Evolutionary conservation across 768 basidiomycete species (phyloP), one percentile per base, ranked within the genome.

Genomic region (Austroboletus eburneus): DNA sequence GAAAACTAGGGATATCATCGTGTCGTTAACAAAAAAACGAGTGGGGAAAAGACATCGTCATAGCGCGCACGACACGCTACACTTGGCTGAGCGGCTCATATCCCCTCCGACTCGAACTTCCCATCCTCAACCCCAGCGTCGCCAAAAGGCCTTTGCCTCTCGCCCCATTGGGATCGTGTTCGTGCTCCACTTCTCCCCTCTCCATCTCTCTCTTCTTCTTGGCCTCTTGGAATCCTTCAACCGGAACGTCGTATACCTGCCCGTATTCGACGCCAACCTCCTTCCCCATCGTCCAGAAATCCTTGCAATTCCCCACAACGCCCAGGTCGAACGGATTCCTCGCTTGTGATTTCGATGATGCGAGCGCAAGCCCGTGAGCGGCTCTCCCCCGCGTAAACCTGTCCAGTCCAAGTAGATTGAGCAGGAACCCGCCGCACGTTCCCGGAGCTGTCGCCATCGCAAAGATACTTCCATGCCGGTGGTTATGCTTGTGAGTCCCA

Each of bases 321-420:
- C 94, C 94, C 18, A 88, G 57, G 67, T 96, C 91, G 64, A 98
- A 99, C 33, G 95, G 96, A 68, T 98, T 98, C 43, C 79, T 76
- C 30, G 87, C 85, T 46, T 78, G 83, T 6, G 80, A 73, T 18
- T 53, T 24, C 22, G 63, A 59, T 23, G 63, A 64, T 1, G 89
- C 85, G 21, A 83, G 74, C 39, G 83, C 79, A 45, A 98, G 82
- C 20, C 94, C 93, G 55, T 89, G 83, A 8, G 87, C 86, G 0
- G 92, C 93, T 53, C 83, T 85, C 20, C 92, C 92, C 44, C 85
- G 85, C 32, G 94, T 96, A 69, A 97, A 97, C 42, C 92, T 72
- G 69, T 99, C 96, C 39, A 99, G 77, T 0, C 96, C 96, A 25
- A 96, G 80, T 4, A 98, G 73, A 65, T 88, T 86, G 77, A 97